Percentiles rank a stretch among this genome's conserved stretches.
Evolutionary conservation across 257 asterid species (phyloP).

Genomic region (Capsicum baccatum): DNA sequence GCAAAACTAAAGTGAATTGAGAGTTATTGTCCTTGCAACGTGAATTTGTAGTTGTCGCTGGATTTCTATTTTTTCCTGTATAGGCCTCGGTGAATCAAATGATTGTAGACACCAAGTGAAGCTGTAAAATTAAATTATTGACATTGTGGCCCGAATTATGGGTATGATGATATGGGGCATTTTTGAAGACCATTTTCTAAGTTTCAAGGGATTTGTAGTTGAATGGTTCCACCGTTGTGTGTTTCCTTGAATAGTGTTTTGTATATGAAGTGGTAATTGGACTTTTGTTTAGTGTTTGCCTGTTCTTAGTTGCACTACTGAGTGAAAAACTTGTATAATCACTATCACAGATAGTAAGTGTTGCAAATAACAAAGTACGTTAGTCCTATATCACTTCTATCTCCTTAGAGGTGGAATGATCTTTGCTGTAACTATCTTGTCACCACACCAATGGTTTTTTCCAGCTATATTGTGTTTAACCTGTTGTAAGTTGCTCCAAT

Average conservation of each 20-base stretch:
- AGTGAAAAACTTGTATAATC: background rate
- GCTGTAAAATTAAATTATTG: slow-evolving; percentile 20
- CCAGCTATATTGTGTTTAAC: background rate
- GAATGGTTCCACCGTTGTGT: background rate
- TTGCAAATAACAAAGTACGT: background rate
- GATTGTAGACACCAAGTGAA: background rate
- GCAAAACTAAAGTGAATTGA: background rate
- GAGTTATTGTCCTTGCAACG: slow-evolving; percentile 11
- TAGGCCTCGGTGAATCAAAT: background rate
- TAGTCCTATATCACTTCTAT: slow-evolving; percentile 5
- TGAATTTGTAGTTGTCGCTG: background rate
- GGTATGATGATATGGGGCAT: slow-evolving; percentile 10
- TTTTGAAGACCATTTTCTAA: slow-evolving; percentile 6
- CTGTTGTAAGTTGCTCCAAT: slow-evolving; percentile 1
- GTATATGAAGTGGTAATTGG: slow-evolving; percentile 13
- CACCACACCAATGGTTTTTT: background rate
- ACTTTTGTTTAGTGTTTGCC: slow-evolving; percentile 10
- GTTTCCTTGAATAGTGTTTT: slow-evolving; percentile 3
- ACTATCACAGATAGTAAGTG: background rate
- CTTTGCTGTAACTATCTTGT: background rate
- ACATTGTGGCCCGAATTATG: background rate
- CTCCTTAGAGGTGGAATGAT: slow-evolving; percentile 9
- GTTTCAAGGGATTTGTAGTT: slow-evolving; percentile 14
- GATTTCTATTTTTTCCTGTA: background rate
- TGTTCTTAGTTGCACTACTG: slow-evolving; percentile 3